Percentiles rank a stretch among this genome's conserved stretches.
phyloP scores from a whole-genome alignment of 352 stramenopile species.

The Phytophthora colocasiae region DNA sequence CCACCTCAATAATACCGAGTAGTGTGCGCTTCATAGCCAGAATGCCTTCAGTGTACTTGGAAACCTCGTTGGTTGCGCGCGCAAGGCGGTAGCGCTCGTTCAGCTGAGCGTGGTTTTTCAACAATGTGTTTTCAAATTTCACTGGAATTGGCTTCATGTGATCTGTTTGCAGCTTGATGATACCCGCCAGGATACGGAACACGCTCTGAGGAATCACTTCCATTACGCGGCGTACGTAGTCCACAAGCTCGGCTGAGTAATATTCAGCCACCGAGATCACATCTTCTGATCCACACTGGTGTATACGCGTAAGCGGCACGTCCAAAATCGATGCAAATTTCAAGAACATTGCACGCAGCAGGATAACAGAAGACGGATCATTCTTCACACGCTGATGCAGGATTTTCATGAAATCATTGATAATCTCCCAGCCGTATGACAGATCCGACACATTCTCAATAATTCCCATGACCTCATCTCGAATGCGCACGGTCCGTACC shows the following conservation, averaged over 20 bases:
- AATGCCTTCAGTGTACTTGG: constrained; percentile 96
- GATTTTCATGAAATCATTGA: constrained; percentile 95
- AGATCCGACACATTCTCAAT: constrained; percentile 95
- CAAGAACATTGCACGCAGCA: constrained; percentile 94
- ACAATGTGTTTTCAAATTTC: constrained; percentile 93
- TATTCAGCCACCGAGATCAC: constrained; percentile 94
- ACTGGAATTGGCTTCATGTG: constrained; percentile 92
- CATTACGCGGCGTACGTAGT: constrained; percentile 95
- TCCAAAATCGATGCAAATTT: constrained; percentile 96
- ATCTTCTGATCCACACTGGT: constrained; percentile 93
- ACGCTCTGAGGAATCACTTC: constrained; percentile 95
- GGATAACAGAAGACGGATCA: constrained; percentile 92
- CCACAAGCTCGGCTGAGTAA: constrained; percentile 94
- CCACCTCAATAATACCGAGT: constrained; percentile 94
- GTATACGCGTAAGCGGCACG: constrained; percentile 93
- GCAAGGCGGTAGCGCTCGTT: constrained; percentile 94
- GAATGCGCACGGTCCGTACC: constrained; percentile 95
- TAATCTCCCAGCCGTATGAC: constrained; percentile 95
- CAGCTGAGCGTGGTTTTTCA: constrained; percentile 93
- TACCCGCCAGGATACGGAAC: constrained; percentile 94
- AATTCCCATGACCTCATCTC: constrained; percentile 91
- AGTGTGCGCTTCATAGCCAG: constrained; percentile 95
- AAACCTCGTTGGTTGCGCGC: constrained; percentile 94
- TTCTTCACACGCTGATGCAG: constrained; percentile 94
- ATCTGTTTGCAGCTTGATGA: constrained; percentile 94